Evolutionary conservation across 2,329 filamentous ascomycete genomes (phyloP).

Genomic region (Parastagonospora nodorum): DNA sequence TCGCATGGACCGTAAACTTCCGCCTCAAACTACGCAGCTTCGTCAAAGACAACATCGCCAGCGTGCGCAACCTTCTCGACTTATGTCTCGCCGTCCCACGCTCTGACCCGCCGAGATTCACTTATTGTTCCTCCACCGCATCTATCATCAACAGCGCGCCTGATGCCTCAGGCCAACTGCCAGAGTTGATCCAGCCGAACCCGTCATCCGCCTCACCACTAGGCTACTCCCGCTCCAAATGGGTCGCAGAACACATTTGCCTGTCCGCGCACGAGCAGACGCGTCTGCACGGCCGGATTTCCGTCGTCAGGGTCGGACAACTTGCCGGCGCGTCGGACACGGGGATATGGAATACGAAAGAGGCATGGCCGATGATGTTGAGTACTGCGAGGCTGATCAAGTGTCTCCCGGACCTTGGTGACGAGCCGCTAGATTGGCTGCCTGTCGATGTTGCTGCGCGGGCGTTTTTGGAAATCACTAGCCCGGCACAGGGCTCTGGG

Average conservation of each 20-base stretch:
- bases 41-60: conserved; percentile 57
- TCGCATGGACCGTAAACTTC: conserved; percentile 71
- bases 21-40: conserved; percentile 62
- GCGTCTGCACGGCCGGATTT: conserved; percentile 33
- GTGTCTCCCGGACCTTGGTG: conserved; percentile 34
- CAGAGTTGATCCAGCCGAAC: conserved; percentile 49
- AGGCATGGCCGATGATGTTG: conserved; percentile 45
- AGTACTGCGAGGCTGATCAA: conserved; percentile 36
- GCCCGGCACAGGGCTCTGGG: conserved; percentile 8
- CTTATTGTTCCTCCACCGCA: conserved; percentile 61
- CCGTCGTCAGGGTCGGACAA: conserved; percentile 48
- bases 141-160: conserved; percentile 43
- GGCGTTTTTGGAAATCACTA: conserved; percentile 53
- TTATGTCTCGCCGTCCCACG: conserved; percentile 47
- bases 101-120: conserved; percentile 43
- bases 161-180: conserved; percentile 31
- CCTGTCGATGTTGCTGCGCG: conserved; percentile 49
- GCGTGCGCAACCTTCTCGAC: conserved; percentile 56
- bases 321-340: conserved; percentile 43
- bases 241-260: conserved; percentile 64
- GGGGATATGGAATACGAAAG: conserved; percentile 39
- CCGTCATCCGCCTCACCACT: conserved; percentile 53
- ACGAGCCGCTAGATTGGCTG: conserved; percentile 39
- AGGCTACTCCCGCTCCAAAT: conserved; percentile 61
- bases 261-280: conserved; percentile 41